A percentile compares a stretch with the other conserved stretches of the same genome.
These are phyloP conservation scores for Ramaria rubella DNA, from an alignment of 768 basidiomycete genomes.

Conservation along the genomic window DNA sequence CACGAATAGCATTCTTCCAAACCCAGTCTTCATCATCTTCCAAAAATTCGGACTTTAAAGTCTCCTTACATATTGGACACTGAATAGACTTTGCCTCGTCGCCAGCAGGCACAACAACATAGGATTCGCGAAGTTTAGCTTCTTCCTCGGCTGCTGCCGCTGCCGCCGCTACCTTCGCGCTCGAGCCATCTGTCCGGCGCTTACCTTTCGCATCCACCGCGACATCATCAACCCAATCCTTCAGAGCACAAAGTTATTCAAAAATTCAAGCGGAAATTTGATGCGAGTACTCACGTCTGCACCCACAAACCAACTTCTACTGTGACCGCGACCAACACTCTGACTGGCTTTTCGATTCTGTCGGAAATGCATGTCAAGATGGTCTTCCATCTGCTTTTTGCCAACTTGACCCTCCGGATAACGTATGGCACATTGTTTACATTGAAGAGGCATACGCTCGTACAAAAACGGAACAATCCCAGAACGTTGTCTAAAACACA, in stretches of 20 bases:
- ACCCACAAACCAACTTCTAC: constrained; percentile 82
- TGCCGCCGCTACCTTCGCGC: constrained; percentile 51
- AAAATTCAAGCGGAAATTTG: background rate
- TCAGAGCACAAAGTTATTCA: constrained; percentile 14
- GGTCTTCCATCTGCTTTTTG: constrained; percentile 74
- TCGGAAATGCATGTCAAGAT: constrained; percentile 94
- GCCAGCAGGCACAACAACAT: constrained; percentile 84
- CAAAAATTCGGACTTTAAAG: constrained; percentile 80
- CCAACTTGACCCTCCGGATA: constrained; percentile 69
- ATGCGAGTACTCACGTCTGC: constrained; percentile 55
- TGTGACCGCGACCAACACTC: constrained; percentile 76
- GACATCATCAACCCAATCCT: constrained; percentile 88
- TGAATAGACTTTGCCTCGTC: constrained; percentile 77
- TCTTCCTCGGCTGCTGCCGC: constrained; percentile 67
- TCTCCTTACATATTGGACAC: constrained; percentile 97
- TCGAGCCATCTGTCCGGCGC: constrained; percentile 49
- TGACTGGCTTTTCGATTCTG: constrained; percentile 82
- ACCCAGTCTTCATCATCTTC: constrained; percentile 99
- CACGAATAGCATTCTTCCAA: constrained; percentile 85
- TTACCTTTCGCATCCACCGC: constrained; percentile 61
- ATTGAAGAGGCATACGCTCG: constrained; percentile 68
- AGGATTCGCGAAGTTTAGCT: constrained; percentile 66
- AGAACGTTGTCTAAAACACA: constrained; percentile 45
- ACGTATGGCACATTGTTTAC: constrained; percentile 89
- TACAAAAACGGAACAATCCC: constrained; percentile 63